Conservation (phyloP, 768 basidiomycete species). For the Suillus subaureus region DNA sequence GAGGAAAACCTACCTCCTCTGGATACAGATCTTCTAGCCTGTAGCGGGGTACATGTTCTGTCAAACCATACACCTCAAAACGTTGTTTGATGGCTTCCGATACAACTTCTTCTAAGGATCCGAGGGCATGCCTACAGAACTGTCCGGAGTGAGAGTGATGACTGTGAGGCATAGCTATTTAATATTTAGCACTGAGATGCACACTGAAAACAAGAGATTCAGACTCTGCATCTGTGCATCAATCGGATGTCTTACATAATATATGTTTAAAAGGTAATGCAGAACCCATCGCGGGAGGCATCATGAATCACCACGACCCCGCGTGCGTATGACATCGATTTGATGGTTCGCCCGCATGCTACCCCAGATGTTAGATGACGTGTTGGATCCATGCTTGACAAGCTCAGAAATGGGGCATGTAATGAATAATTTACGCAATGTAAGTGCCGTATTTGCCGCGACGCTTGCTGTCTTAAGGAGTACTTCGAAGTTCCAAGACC, state of each 20-base stretch:
- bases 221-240: not conserved
- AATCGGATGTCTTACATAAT: not conserved
- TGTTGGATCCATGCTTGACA: not conserved
- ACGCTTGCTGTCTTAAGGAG: not conserved
- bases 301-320: constrained; percentile 9
- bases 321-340: not conserved
- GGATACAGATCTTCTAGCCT: constrained; percentile 83
- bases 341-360: constrained; percentile 3
- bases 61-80: constrained; percentile 84
- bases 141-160: constrained; percentile 94
- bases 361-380: constrained; percentile 4
- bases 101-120: constrained; percentile 80
- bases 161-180: constrained; percentile 57
- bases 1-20: constrained; percentile 72
- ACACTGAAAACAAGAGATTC: not conserved
- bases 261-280: constrained; percentile 1
- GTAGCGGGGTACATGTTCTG: constrained; percentile 93
- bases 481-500: not conserved
- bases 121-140: constrained; percentile 89
- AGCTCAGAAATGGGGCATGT: not conserved
- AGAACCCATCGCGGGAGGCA: constrained; percentile 5
- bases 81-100: constrained; percentile 75
- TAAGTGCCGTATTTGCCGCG: not conserved
- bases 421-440: not conserved
- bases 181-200: not conserved